Percentiles rank a stretch among this genome's conserved stretches.
Conservation (phyloP, 2,329 filamentous ascomycete species). For the Aspergillus aculeatinus region DNA sequence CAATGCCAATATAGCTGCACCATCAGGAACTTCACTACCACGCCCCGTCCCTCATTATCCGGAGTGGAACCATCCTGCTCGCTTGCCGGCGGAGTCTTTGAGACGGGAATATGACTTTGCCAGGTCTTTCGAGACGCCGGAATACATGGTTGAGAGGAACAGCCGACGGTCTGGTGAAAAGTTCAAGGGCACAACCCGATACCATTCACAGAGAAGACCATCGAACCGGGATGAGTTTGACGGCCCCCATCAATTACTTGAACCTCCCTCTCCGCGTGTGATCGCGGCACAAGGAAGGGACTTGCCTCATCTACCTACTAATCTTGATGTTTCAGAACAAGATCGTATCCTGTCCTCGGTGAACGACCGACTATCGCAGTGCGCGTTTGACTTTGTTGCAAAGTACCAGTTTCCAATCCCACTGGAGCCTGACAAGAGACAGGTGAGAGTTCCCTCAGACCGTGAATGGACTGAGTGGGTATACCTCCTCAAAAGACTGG, state of each 20-base stretch:
- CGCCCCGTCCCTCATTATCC: slow-evolving; percentile 31
- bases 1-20: slow-evolving; percentile 30
- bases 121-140: slow-evolving; percentile 33
- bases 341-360: slow-evolving; percentile 76
- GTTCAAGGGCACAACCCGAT: slow-evolving; percentile 32
- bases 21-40: slow-evolving; percentile 32
- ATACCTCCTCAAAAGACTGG: slow-evolving; percentile 78
- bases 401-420: slow-evolving; percentile 90
- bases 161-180: slow-evolving; percentile 34
- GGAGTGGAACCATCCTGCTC: slow-evolving; percentile 36
- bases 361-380: slow-evolving; percentile 80
- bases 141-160: slow-evolving; percentile 39
- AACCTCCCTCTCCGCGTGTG: slow-evolving; percentile 68
- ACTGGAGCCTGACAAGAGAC: slow-evolving; percentile 76
- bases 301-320: slow-evolving; percentile 77
- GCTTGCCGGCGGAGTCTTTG: slow-evolving; percentile 31
- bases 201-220: slow-evolving; percentile 61
- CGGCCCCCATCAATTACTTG: slow-evolving; percentile 78
- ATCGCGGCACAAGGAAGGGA: slow-evolving; percentile 76
- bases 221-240: slow-evolving; percentile 88
- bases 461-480: slow-evolving; percentile 93
- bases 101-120: slow-evolving; percentile 35
- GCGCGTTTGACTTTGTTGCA: slow-evolving; percentile 85
- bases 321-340: slow-evolving; percentile 79
- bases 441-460: slow-evolving; percentile 70